A percentile compares a stretch with the other conserved stretches of the same genome.
phyloP scores from a whole-genome alignment of 2,329 filamentous ascomycete genomes.

The Berkeleyomyces basicola region DNA sequence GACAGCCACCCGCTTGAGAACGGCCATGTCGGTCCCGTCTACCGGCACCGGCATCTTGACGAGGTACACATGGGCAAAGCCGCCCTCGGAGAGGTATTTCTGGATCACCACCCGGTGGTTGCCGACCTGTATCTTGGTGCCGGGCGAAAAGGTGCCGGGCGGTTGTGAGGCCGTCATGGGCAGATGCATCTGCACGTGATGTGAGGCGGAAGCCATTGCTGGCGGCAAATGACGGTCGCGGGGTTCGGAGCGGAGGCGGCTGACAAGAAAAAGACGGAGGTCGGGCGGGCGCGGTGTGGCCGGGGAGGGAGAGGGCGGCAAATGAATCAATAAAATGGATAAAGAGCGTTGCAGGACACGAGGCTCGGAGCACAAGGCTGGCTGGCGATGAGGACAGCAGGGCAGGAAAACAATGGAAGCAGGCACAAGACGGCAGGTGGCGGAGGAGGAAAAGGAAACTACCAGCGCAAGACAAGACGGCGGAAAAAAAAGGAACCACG shows the following conservation, averaged over 20 bases:
- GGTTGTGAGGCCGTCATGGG: slow-evolving; percentile 32
- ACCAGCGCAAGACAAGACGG: not conserved
- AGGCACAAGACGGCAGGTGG: not conserved
- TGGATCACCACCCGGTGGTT: slow-evolving; percentile 85
- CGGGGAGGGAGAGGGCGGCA: not conserved
- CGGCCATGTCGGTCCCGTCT: slow-evolving; percentile 63
- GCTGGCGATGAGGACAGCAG: not conserved
- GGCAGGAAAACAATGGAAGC: not conserved
- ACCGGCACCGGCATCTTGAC: slow-evolving; percentile 68
- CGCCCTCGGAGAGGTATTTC: slow-evolving; percentile 93
- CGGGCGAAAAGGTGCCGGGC: slow-evolving; percentile 78
- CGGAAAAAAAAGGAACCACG: not conserved
- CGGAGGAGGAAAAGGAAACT: not conserved
- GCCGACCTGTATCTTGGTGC: slow-evolving; percentile 94
- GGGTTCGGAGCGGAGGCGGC: not conserved
- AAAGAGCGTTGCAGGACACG: not conserved
- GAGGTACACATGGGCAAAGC: slow-evolving; percentile 95
- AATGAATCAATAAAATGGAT: not conserved
- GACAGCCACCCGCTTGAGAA: slow-evolving; percentile 88
- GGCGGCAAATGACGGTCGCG: not conserved
- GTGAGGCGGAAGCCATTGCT: slow-evolving; percentile 10
- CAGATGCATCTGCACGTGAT: slow-evolving; percentile 15
- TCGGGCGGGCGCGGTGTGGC: not conserved
- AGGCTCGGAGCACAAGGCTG: not conserved
- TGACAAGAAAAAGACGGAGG: not conserved